A percentile compares a stretch with the other conserved stretches of the same genome.
phyloP scores from a whole-genome alignment of 1,139 yeast genomes.

The Protomyces lactucae-debilis region DNA sequence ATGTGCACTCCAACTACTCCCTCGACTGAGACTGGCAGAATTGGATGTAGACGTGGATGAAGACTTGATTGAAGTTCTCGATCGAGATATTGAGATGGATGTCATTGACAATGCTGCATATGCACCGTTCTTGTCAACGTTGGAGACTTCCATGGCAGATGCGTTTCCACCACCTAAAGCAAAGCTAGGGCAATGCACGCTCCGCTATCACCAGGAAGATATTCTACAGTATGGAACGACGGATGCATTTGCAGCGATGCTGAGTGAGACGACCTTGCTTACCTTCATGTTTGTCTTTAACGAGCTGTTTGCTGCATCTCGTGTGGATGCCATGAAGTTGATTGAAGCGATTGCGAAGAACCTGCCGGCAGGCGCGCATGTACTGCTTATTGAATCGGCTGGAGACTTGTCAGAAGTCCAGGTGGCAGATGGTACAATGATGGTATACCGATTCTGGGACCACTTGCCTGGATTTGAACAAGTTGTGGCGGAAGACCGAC shows the following conservation, averaged over 20 bases:
- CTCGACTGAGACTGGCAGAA: neutral
- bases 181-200: neutral
- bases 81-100: conserved; percentile 5
- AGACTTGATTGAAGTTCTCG: conserved; percentile 2
- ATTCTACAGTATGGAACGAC: neutral
- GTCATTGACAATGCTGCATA: conserved; percentile 17
- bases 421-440: conserved; percentile 1
- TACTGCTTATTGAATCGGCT: conserved; percentile 21
- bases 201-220: conserved; percentile 8
- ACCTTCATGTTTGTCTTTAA: conserved; percentile 26
- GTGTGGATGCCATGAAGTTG: conserved; percentile 4
- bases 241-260: neutral
- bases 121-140: neutral
- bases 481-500: conserved; percentile 10
- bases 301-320: conserved; percentile 23
- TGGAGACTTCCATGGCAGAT: neutral
- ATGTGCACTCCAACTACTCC: conserved; percentile 12
- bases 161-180: neutral
- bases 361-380: conserved; percentile 13
- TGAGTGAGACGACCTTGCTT: conserved; percentile 14
- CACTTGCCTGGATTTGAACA: conserved; percentile 12
- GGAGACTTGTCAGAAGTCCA: conserved; percentile 22
- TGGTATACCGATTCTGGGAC: conserved; percentile 24
- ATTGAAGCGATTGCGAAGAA: conserved; percentile 9
- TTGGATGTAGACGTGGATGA: conserved; percentile 13